phyloP scores from a whole-genome alignment of 192 early-diverging fungal genomes.

The Backusella sp. region DNA sequence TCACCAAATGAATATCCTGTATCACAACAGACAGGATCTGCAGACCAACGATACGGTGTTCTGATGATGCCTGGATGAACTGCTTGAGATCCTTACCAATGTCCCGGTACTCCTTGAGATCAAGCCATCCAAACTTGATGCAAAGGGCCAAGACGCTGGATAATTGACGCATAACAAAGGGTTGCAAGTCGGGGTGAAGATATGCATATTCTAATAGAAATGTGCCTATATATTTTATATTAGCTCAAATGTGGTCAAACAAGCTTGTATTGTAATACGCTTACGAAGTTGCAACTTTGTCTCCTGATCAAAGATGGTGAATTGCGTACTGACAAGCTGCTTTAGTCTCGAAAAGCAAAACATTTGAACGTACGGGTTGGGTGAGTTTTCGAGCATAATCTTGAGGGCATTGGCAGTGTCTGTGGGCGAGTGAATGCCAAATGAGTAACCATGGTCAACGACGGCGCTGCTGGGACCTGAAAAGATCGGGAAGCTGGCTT shows the following conservation, averaged over 20 bases:
- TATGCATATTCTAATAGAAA: conserved; percentile 60
- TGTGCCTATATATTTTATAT: conserved; percentile 42
- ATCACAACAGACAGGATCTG: conserved; percentile 67
- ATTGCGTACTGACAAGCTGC: conserved; percentile 48
- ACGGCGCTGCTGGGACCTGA: not conserved
- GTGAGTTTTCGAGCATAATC: conserved; percentile 56
- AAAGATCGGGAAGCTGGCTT: conserved; percentile 74
- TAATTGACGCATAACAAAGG: conserved; percentile 57
- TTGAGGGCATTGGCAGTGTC: conserved; percentile 57
- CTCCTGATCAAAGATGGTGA: conserved; percentile 27
- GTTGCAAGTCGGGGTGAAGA: conserved; percentile 49
- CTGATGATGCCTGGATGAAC: conserved; percentile 53
- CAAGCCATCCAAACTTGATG: conserved; percentile 73
- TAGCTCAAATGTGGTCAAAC: too few species aligned
- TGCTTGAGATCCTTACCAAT: conserved; percentile 49
- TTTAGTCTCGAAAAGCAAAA: conserved; percentile 59
- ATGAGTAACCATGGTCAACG: conserved; percentile 12
- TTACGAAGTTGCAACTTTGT: conserved; percentile 32
- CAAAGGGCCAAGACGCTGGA: conserved; percentile 61
- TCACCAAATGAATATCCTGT: conserved; percentile 67
- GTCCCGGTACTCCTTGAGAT: conserved; percentile 63
- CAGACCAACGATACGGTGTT: conserved; percentile 65
- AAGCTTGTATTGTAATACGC: not conserved
- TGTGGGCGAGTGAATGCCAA: conserved; percentile 49
- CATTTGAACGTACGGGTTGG: conserved; percentile 63